Evolutionary conservation across 164 flowering plant species (phyloP), one percentile per base, ranked within the genome.

Genomic region (Nymphaea thermarum): DNA sequence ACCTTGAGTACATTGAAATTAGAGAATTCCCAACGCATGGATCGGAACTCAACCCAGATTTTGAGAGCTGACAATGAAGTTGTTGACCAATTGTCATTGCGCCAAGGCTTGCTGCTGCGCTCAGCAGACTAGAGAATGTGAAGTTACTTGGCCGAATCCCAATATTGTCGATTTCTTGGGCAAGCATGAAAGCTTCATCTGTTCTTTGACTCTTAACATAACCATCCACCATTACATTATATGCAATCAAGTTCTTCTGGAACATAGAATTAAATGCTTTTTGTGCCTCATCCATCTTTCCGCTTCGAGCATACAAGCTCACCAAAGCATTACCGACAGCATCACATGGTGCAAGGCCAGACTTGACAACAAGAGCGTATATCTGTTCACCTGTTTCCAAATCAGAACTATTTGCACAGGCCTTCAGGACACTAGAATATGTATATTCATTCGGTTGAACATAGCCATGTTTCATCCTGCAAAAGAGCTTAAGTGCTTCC

Each of bases 1-100:
- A 90, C 77, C 81, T 80, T 12, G 96, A 80, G 71, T 93, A 93
- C 96, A 93, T 88, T 44, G 91, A 84, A 60, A 90, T 80, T 71
- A 93, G 77, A 62, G 96, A 82, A 77, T 92, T 92, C 55, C 67
- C 75, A 3, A 87, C 71, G 69, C 70, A 70, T 42, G 65, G 80
- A 65, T 85, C 82, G 3, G 83, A 77, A 44, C 69, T 65, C 6
- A 85, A 77, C 44, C 89, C 95, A 3, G 81, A 68, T 82, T 87
- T 92, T 6, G 88, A 42, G 8, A 90, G 55, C 68, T 86, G 79
- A 59, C 82, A 89, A 80, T 90, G 96, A 64, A 88, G 75, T 70
- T 87, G 85, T 78, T 88, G 91, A 16, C 98, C 96, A 74, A 85
- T 86, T 3, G 81, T 76, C 43, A 86, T 72, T 36, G 87, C 82